These are phyloP conservation scores for Cryomyces minteri DNA, from an alignment of 495 filamentous ascomycete species.

Conservation along the genomic window DNA sequence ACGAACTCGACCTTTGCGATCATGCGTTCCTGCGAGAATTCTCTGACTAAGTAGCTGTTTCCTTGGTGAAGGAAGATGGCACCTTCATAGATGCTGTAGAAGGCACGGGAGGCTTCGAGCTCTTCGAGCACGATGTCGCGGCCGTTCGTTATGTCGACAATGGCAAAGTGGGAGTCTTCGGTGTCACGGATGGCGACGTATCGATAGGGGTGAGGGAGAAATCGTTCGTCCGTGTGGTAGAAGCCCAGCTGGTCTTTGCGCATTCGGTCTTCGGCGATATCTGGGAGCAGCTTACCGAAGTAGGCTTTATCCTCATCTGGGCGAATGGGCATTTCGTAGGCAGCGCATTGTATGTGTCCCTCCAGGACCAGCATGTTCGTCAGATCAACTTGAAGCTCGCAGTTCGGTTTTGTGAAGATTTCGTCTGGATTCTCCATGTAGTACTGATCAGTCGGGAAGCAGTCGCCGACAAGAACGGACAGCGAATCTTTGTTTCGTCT, in stretches of 20 bases:
- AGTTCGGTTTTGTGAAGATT: slow-evolving; percentile 87
- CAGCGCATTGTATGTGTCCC: slow-evolving; percentile 90
- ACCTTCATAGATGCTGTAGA: slow-evolving; percentile 93
- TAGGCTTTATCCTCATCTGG: slow-evolving; percentile 57
- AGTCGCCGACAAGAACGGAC: slow-evolving; percentile 80
- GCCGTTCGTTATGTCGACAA: slow-evolving; percentile 71
- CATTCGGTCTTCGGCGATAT: slow-evolving; percentile 59
- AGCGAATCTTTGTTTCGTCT: slow-evolving; percentile 88
- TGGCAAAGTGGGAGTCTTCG: slow-evolving; percentile 82
- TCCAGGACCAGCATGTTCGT: slow-evolving; percentile 78
- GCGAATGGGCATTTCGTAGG: slow-evolving; percentile 82
- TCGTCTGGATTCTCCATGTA: slow-evolving; percentile 96
- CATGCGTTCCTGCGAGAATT: slow-evolving; percentile 60
- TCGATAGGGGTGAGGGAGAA: slow-evolving; percentile 65
- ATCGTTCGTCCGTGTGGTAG: slow-evolving; percentile 78
- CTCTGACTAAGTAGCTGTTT: slow-evolving; percentile 73
- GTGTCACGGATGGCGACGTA: slow-evolving; percentile 83
- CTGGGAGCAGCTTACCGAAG: slow-evolving; percentile 56
- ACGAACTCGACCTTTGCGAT: slow-evolving; percentile 62
- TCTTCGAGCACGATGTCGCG: slow-evolving; percentile 81
- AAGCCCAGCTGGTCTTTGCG: slow-evolving; percentile 58
- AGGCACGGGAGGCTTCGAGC: slow-evolving; percentile 84
- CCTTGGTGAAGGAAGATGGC: slow-evolving; percentile 97
- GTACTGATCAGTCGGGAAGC: slow-evolving; percentile 81
- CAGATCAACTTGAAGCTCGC: slow-evolving; percentile 76